A percentile compares a stretch with the other conserved stretches of the same genome.
These are phyloP conservation scores for Knufia fluminis DNA, from an alignment of 2,329 filamentous ascomycete species.

Conservation along the genomic window DNA sequence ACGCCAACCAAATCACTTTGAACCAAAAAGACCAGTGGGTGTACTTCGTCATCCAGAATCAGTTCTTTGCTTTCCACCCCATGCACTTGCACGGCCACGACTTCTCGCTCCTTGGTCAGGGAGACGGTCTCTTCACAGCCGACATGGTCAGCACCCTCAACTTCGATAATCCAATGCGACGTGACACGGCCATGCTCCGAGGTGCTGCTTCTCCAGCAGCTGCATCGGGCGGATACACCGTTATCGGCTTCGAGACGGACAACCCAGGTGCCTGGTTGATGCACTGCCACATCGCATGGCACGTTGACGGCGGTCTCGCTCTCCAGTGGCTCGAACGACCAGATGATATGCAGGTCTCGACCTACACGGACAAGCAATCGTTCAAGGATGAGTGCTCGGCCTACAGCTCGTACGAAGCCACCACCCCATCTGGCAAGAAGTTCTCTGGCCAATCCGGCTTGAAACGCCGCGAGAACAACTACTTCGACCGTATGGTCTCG, in stretches of 20 bases:
- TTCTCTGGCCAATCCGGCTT: conserved; percentile 14
- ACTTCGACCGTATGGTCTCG: conserved; percentile 11
- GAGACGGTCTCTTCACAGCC: conserved; percentile 32
- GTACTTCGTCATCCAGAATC: conserved; percentile 18
- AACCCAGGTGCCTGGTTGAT: conserved; percentile 56
- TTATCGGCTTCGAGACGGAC: conserved; percentile 44
- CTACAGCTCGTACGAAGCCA: conserved; percentile 1
- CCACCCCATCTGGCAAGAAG: neutral
- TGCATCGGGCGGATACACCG: conserved; percentile 41
- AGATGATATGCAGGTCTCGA: conserved; percentile 9
- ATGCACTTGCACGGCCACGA: conserved; percentile 30
- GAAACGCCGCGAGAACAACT: conserved; percentile 10
- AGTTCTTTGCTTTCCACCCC: conserved; percentile 28
- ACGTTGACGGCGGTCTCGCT: conserved; percentile 56
- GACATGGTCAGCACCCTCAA: conserved; percentile 48
- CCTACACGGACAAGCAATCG: conserved; percentile 10
- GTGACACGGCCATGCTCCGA: conserved; percentile 59
- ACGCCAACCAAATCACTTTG: conserved; percentile 5
- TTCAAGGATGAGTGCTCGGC: conserved; percentile 7
- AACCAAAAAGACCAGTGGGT: conserved; percentile 5
- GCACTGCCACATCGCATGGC: conserved; percentile 78
- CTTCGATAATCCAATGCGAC: conserved; percentile 52
- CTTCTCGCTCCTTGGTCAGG: conserved; percentile 48
- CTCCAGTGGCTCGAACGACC: conserved; percentile 32
- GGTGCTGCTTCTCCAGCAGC: conserved; percentile 39